Conservation (phyloP, 176 grass and related monocot species). For the Bothriochloa decipiens region DNA sequence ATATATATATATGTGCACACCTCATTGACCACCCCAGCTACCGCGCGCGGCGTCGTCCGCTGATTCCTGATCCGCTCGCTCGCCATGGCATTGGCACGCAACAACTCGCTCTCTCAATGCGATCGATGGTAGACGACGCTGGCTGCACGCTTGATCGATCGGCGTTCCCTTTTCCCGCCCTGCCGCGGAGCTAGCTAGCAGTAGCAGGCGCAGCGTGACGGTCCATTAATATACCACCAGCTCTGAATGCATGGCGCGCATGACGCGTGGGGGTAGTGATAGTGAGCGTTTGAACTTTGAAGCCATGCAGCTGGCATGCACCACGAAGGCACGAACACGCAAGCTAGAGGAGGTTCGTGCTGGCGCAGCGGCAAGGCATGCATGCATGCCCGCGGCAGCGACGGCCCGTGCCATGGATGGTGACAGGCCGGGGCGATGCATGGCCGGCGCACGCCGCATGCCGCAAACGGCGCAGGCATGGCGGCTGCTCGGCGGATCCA, state of each 20-base stretch:
- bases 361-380: no score
- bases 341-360: not conserved
- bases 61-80: not conserved
- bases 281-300: not conserved
- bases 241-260: not conserved
- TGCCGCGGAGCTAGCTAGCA: not conserved
- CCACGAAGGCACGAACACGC: not conserved
- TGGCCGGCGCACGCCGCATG: not conserved
- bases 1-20: no score
- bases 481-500: not conserved
- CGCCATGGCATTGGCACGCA: not conserved
- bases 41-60: no score
- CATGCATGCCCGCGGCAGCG: not conserved
- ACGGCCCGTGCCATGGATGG: not conserved
- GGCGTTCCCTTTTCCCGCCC: no score
- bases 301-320: not conserved
- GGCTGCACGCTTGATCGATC: not conserved
- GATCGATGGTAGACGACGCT: not conserved
- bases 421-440: not conserved
- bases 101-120: constrained; percentile 24
- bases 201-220: not conserved
- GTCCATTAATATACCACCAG: not conserved
- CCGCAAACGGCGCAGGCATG: constrained; percentile 14
- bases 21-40: not conserved
- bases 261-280: not conserved